phyloP scores from a whole-genome alignment of 768 basidiomycete species.

The Russula earlei region DNA sequence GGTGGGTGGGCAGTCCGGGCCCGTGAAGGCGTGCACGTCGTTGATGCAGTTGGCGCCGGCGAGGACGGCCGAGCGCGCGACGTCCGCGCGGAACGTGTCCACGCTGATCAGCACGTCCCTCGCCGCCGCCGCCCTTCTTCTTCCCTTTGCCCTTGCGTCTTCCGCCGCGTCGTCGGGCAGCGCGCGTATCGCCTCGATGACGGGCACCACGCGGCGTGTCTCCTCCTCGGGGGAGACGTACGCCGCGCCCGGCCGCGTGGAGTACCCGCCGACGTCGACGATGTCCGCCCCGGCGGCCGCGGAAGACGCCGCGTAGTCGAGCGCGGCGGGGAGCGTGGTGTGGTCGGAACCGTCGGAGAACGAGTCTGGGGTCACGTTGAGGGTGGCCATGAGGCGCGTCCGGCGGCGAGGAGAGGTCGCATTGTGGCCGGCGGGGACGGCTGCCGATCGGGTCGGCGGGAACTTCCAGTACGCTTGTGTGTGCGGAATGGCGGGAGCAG shows the following conservation, averaged over 20 bases:
- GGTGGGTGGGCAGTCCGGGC: constrained; percentile 38
- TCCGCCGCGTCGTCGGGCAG: constrained; percentile 8
- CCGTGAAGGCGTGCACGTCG: constrained; percentile 79
- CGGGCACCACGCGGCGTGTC: constrained; percentile 57
- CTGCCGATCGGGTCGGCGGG: constrained; percentile 21
- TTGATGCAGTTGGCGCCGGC: constrained; percentile 93
- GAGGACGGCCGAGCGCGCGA: constrained; percentile 61
- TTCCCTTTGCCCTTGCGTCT: neutral
- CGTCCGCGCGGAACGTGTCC: constrained; percentile 81
- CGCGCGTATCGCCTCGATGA: constrained; percentile 49
- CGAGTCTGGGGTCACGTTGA: constrained; percentile 92
- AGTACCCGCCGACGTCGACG: constrained; percentile 90
- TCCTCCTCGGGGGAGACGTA: constrained; percentile 66
- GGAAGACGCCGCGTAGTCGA: constrained; percentile 43
- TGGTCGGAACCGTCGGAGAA: constrained; percentile 81
- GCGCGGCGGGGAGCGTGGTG: constrained; percentile 41
- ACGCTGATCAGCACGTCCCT: constrained; percentile 55
- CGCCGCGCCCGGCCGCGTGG: constrained; percentile 74
- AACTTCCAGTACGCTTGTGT: constrained; percentile 46
- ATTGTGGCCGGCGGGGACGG: constrained; percentile 8
- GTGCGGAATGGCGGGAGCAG: constrained; percentile 17
- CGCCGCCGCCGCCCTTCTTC: too few relatives aligned
- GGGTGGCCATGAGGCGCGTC: constrained; percentile 81
- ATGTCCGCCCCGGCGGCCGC: constrained; percentile 57
- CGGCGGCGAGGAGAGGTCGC: constrained; percentile 24